These are phyloP conservation scores for Ophiostoma australiae DNA, from an alignment of 2,329 filamentous ascomycete genomes.

Conservation along the genomic window DNA sequence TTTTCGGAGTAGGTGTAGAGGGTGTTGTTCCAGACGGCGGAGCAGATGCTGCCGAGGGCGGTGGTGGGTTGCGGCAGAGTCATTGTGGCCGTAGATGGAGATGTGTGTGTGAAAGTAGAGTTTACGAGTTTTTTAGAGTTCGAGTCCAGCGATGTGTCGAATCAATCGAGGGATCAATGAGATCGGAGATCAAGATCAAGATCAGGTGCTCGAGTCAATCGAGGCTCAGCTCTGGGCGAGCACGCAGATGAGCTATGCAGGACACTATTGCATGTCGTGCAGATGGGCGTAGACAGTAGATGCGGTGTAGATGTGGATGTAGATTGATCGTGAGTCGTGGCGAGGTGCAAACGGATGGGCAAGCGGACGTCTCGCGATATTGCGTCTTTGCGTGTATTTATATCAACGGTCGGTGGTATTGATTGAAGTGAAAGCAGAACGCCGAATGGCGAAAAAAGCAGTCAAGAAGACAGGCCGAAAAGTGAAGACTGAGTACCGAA, in stretches of 20 bases:
- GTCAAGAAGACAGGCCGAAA: no score
- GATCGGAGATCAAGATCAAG: not conserved
- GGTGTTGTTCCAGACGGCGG: slow-evolving; percentile 71
- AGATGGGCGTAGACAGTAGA: not conserved
- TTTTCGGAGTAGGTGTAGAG: slow-evolving; percentile 76
- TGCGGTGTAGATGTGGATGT: not conserved
- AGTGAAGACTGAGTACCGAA: no score
- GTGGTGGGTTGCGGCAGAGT: slow-evolving; percentile 64
- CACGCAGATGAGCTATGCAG: slow-evolving; percentile 1
- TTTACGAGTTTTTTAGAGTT: not conserved
- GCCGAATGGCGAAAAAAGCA: no score
- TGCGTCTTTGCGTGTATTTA: no score
- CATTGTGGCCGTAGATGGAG: slow-evolving; percentile 46
- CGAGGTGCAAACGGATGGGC: not conserved
- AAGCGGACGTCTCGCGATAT: no score
- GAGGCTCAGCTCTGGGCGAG: slow-evolving; percentile 14
- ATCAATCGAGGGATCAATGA: not conserved
- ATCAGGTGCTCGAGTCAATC: slow-evolving; percentile 6
- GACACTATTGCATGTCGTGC: slow-evolving; percentile 7
- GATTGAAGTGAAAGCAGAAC: no score
- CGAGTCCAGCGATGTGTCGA: not conserved
- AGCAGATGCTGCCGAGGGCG: slow-evolving; percentile 72
- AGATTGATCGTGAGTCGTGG: not conserved
- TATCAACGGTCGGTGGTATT: no score
- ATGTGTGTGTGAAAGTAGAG: not conserved